Evolutionary conservation across 164 flowering plant species (phyloP).

Genomic region (Tinospora cordifolia): DNA sequence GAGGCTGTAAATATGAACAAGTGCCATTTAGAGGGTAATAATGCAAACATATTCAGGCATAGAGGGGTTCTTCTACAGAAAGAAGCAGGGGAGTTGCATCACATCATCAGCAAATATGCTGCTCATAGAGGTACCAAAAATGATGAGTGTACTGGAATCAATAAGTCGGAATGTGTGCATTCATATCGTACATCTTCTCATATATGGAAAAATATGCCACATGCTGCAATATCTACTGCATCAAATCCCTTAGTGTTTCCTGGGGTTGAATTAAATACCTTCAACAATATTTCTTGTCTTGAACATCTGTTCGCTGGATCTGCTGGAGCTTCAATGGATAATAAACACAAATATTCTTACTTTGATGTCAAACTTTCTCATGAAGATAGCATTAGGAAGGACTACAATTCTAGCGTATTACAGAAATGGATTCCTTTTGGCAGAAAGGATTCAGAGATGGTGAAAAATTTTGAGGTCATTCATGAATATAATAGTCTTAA

Average conservation of each 20-base stretch:
- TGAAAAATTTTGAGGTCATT: neutral
- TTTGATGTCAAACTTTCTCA: neutral
- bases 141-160: neutral
- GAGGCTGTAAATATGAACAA: conserved; percentile 5
- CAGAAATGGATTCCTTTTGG: conserved; percentile 19
- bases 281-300: conserved; percentile 6
- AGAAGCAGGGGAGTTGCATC: conserved; percentile 3
- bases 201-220: neutral
- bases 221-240: neutral
- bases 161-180: conserved; percentile 5
- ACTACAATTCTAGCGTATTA: neutral
- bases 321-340: no score
- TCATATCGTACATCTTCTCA: conserved; percentile 5
- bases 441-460: conserved; percentile 9
- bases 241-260: neutral
- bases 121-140: neutral
- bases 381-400: conserved; percentile 8
- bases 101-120: neutral
- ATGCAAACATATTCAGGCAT: conserved; percentile 1
- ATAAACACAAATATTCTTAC: neutral
- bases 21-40: neutral
- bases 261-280: conserved; percentile 2
- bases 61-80: neutral
- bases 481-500: conserved; percentile 1
- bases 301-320: conserved; percentile 1